Evolutionary conservation across 805 yeast species (phyloP).

Genomic region (Phaffomyces antillensis): DNA sequence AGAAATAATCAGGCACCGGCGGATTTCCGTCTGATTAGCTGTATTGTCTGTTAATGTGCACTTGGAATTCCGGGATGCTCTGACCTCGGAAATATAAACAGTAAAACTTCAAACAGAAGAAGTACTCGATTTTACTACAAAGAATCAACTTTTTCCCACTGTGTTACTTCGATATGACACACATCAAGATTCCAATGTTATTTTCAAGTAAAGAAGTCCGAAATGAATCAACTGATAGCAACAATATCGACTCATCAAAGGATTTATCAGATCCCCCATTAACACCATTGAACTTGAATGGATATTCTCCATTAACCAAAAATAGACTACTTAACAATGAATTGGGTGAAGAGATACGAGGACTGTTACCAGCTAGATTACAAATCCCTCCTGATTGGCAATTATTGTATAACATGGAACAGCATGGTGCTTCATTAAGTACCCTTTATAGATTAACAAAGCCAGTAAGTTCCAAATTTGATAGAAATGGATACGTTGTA

Average conservation of each 20-base stretch:
- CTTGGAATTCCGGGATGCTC: too few relatives aligned
- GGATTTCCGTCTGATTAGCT: too few relatives aligned
- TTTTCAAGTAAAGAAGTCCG: neutral
- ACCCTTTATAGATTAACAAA: slow-evolving; percentile 60
- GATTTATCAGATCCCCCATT: slow-evolving; percentile 31
- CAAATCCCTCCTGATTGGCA: slow-evolving; percentile 77
- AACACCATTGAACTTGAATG: slow-evolving; percentile 48
- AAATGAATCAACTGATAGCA: neutral
- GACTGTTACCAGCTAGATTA: slow-evolving; percentile 67
- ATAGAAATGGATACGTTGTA: slow-evolving; percentile 64
- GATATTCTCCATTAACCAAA: slow-evolving; percentile 53
- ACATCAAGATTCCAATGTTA: neutral
- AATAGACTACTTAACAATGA: slow-evolving; percentile 50
- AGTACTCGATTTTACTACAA: too few relatives aligned
- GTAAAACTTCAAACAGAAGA: too few relatives aligned
- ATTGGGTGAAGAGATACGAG: slow-evolving; percentile 69
- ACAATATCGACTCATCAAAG: neutral
- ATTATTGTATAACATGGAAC: slow-evolving; percentile 77
- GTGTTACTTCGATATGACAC: neutral
- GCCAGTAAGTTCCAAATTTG: slow-evolving; percentile 34
- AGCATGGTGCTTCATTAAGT: slow-evolving; percentile 80
- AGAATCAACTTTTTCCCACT: too few relatives aligned
- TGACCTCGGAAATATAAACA: too few relatives aligned
- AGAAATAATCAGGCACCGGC: too few relatives aligned
- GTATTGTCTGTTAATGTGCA: too few relatives aligned